Evolutionary conservation across 495 filamentous ascomycete species (phyloP), one percentile per base, ranked within the genome.

Genomic region (Tricharina praecox): DNA sequence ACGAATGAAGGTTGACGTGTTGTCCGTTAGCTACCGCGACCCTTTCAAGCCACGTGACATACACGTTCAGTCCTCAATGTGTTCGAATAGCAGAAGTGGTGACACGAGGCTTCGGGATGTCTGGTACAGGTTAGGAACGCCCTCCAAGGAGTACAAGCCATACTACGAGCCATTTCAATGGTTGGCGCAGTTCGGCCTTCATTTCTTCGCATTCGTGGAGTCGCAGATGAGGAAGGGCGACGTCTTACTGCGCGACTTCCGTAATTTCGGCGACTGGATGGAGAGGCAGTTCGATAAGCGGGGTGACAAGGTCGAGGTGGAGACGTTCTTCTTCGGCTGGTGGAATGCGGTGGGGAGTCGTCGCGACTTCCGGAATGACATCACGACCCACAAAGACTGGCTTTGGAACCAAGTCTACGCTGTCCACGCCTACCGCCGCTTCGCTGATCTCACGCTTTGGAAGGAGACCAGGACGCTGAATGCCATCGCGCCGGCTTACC

Each of bases 131-230:
- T 59, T 85, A 1, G 61, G 54, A 13, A 64, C 59, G 1, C 76
- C 79, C 4, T 61, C 75, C 0, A 21, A 51, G 0, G 72, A 76
- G 38, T 86, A 86, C 51, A 36, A 19, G 28, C 56, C 73, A 18
- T 85, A 74, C 51, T 66, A 76, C 46, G 41, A 66, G 4, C 66
- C 71, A 0, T 85, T 83, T 47, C 46, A 73, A 0, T 85, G 81
- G 81, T 52, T 84, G 13, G 77, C 71, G 0, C 70, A 76, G 40
- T 63, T 85, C 10, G 67, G 70, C 1, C 84, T 83, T 53, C 72
- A 82, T 53, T 69, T 80, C 30, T 5, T 28, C 21, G 5, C 24
- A 39, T 34, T 49, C 11, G 25, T 32, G 50, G 51, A 39, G 13
- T 79, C 83, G 49, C 84, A 70, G 52, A 63, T 74, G 32, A 51